phyloP scores from a whole-genome alignment of 2,329 filamentous ascomycete genomes.

The Ophiostoma pallidulum region DNA sequence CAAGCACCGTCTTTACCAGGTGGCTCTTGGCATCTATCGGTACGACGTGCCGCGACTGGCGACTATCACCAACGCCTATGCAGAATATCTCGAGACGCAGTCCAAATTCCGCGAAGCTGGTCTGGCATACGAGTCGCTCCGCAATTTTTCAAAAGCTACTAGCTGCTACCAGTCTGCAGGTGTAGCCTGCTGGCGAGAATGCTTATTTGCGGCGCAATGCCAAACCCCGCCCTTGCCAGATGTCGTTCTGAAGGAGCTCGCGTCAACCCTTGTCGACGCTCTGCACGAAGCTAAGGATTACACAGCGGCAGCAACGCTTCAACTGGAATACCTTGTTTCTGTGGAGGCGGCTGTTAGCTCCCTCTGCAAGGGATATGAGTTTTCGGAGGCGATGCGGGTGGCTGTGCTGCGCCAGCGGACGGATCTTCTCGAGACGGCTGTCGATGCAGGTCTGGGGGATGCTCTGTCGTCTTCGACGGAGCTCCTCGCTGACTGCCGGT shows the following conservation, averaged over 20 bases:
- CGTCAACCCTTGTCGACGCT: conserved; percentile 65
- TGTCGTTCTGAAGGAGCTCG: conserved; percentile 56
- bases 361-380: conserved; percentile 79
- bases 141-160: conserved; percentile 63
- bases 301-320: conserved; percentile 65
- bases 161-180: conserved; percentile 76
- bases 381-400: conserved; percentile 79
- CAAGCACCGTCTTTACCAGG: conserved; percentile 70
- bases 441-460: conserved; percentile 74
- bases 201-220: conserved; percentile 67
- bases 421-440: conserved; percentile 54
- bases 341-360: conserved; percentile 60
- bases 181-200: conserved; percentile 74
- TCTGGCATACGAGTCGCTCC: conserved; percentile 80
- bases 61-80: conserved; percentile 68
- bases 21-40: conserved; percentile 71
- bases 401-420: conserved; percentile 50
- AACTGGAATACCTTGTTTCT: conserved; percentile 71
- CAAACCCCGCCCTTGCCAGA: conserved; percentile 28
- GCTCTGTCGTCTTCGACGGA: conserved; percentile 76
- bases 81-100: conserved; percentile 61
- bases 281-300: conserved; percentile 81
- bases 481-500: conserved; percentile 85
- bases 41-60: conserved; percentile 62
- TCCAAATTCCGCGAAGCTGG: conserved; percentile 81